phyloP scores from a whole-genome alignment of 805 yeast genomes.

The Ogataea glucozyma region DNA sequence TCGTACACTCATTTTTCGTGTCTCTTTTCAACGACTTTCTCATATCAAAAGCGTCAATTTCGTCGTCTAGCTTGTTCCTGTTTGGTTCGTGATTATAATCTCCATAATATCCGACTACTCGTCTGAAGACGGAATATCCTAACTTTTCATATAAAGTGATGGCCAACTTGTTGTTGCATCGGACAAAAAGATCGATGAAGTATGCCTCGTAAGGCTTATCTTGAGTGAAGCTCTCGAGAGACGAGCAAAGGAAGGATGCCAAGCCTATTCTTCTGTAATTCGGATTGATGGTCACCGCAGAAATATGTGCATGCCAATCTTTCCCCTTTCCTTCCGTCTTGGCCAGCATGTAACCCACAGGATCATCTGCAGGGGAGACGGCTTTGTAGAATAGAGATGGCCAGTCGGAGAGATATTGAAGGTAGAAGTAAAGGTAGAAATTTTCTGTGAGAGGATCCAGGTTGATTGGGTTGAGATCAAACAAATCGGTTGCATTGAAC shows the following conservation, averaged over 20 bases:
- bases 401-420: conserved; percentile 82
- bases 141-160: conserved; percentile 79
- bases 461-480: conserved; percentile 71
- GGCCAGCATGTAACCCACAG: conserved; percentile 88
- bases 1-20: conserved; percentile 47
- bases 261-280: conserved; percentile 82
- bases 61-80: conserved; percentile 55
- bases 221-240: conserved; percentile 72
- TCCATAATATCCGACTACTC: conserved; percentile 90
- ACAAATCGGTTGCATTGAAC: conserved; percentile 82
- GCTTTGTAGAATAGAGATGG: conserved; percentile 87
- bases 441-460: conserved; percentile 91
- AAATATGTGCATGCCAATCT: conserved; percentile 96
- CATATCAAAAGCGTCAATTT: conserved; percentile 88
- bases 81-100: conserved; percentile 38
- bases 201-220: conserved; percentile 73
- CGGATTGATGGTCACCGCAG: conserved; percentile 89
- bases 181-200: conserved; percentile 89
- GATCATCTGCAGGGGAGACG: conserved; percentile 32
- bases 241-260: conserved; percentile 75
- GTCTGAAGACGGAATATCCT: conserved; percentile 80
- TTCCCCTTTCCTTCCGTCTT: conserved; percentile 84
- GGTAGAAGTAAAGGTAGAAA: conserved; percentile 79
- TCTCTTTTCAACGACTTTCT: conserved; percentile 65
- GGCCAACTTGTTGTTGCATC: conserved; percentile 80